Percentiles rank a stretch among this genome's conserved stretches.
These are phyloP conservation scores for Cytidiella melzeri DNA, from an alignment of 768 basidiomycete genomes.

Conservation along the genomic window DNA sequence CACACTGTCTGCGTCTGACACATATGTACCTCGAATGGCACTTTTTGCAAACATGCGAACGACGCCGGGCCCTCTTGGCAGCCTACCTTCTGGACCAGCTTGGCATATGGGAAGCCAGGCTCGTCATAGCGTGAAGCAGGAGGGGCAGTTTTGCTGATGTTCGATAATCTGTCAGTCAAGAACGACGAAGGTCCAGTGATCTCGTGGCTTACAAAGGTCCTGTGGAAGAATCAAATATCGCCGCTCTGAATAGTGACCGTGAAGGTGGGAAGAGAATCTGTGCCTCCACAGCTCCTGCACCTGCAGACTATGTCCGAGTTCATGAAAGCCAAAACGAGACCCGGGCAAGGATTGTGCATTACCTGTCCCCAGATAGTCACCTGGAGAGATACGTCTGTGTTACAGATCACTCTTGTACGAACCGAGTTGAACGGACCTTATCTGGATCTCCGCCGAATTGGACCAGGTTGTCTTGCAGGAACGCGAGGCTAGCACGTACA, in stretches of 20 bases:
- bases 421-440: slow-evolving; percentile 26
- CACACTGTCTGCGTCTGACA: slow-evolving; percentile 27
- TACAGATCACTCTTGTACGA: not conserved
- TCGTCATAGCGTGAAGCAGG: slow-evolving; percentile 23
- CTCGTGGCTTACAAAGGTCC: slow-evolving; percentile 43
- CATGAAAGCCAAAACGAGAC: too few species aligned
- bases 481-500: slow-evolving; percentile 50
- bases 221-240: slow-evolving; percentile 45
- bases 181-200: too few species aligned
- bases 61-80: slow-evolving; percentile 19
- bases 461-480: slow-evolving; percentile 59
- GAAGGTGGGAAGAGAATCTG: slow-evolving; percentile 40
- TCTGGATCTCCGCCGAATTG: slow-evolving; percentile 39
- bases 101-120: slow-evolving; percentile 22
- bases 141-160: slow-evolving; percentile 38
- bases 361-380: slow-evolving; percentile 52
- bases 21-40: slow-evolving; percentile 30
- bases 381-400: too few species aligned
- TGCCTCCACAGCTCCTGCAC: slow-evolving; percentile 43
- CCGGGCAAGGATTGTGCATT: too few species aligned
- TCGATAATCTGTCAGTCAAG: not conserved
- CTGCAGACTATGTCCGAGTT: slow-evolving; percentile 49
- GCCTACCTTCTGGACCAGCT: slow-evolving; percentile 14
- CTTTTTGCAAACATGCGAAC: slow-evolving; percentile 20
- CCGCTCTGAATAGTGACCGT: slow-evolving; percentile 41